Evolutionary conservation across 129 eudicot genomes (phyloP), one percentile per base, ranked within the genome.

Genomic region (Arctium lappa): DNA sequence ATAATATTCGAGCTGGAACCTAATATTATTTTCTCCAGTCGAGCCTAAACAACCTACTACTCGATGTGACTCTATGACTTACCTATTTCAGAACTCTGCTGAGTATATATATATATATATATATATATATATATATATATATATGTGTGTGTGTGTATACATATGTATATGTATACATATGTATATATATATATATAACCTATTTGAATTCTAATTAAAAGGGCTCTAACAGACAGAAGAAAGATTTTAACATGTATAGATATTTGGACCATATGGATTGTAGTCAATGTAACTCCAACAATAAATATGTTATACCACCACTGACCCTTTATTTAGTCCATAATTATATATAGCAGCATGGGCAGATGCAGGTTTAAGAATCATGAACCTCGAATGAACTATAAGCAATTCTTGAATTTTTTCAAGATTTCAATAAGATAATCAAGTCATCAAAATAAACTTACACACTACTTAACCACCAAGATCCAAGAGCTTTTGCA

Each of bases 361-460:
- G 31, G 68, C 29, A 33, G 5, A 34, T 9, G 18, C 56, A 22
- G 7, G 31, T 83, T 77, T 77, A 83, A 27, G 46, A 70, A 84
- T 84, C 87, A 84, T 79, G 84, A 79, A 79, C 72, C 83, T 84
- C 76, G 79, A 31, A 63, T 84, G 87, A 84, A 79, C 76, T 1
- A 74, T 74, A 75, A 4, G 76, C 84, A 79, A 65, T 73, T 84
- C 87, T 84, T 84, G 87, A 65, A 36, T 22, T 68, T 44, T 79
- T 46, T 74, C 80, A 79, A 84, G 84, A 84, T 65, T 73, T 53
- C 8, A 65, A 79, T 84, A 63, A 65, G 72, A 79, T 84, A 84
- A 73, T 74, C 80, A 63, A 84, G 74, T 79, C 65, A 79, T 33
- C 71, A 79, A 62, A 72, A 50, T 84, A 78, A 79, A 84, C 63